phyloP scores from a whole-genome alignment of 306 rosid species.

The Senna tora region DNA sequence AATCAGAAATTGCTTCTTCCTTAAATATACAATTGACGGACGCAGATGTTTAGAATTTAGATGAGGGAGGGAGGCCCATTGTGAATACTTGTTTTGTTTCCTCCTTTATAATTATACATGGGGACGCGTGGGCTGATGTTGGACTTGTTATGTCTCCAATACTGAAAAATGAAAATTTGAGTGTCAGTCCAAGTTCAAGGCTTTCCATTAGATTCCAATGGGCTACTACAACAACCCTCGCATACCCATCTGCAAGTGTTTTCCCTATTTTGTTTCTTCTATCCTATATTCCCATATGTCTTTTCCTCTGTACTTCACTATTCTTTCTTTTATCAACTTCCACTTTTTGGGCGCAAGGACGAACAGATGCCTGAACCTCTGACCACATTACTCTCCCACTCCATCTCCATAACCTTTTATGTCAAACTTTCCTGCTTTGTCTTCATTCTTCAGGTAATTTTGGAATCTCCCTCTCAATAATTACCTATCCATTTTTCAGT shows the following conservation, averaged over 20 bases:
- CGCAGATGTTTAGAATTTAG: too few species aligned
- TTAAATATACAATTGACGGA: too few species aligned
- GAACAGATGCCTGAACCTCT: neutral
- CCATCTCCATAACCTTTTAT: neutral
- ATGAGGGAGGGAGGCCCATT: constrained; percentile 3
- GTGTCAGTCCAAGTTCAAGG: neutral
- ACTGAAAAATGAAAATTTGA: neutral
- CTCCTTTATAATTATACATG: neutral
- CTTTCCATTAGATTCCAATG: too few species aligned
- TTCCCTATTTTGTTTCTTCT: neutral
- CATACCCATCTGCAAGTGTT: too few species aligned
- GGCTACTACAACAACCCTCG: too few species aligned
- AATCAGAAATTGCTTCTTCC: neutral
- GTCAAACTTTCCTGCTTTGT: neutral
- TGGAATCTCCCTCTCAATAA: neutral
- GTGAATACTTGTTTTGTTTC: neutral
- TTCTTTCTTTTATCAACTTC: neutral
- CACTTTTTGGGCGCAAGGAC: neutral
- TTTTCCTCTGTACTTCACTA: neutral
- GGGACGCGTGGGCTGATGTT: neutral
- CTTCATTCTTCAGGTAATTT: neutral
- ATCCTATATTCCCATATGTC: neutral
- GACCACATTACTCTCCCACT: neutral
- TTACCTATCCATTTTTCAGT: neutral
- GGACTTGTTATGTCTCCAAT: neutral